Evolutionary conservation across 305 asterid species (phyloP).

Genomic region (Fraxinus greggii): DNA sequence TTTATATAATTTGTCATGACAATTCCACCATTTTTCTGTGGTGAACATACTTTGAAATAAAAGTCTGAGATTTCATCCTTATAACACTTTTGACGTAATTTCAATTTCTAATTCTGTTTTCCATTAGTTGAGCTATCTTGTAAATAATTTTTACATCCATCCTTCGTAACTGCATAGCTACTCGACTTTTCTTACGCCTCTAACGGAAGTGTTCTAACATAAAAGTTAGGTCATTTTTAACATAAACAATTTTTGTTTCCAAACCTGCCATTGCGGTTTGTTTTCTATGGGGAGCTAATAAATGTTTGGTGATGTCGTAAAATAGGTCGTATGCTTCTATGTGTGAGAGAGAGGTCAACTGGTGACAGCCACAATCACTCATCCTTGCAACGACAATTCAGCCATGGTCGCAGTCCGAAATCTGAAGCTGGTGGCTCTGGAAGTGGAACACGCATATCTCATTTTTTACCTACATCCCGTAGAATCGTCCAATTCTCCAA

Average conservation of each 20-base stretch:
- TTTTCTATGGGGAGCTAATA: conserved; percentile 7
- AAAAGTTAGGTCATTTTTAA: background rate
- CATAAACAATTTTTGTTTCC: background rate
- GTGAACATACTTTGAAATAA: background rate
- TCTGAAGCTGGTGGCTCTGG: conserved; percentile 78
- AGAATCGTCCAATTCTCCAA: conserved; percentile 97
- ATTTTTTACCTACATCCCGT: conserved; percentile 95
- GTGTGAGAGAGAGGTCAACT: conserved; percentile 88
- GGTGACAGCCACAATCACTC: conserved; percentile 70
- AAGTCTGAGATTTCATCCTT: background rate
- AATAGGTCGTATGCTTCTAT: conserved; percentile 97
- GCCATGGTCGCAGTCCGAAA: conserved; percentile 86
- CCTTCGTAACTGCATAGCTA: background rate
- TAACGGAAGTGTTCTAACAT: background rate
- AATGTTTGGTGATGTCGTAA: conserved; percentile 16
- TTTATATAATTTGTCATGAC: background rate
- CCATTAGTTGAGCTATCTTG: background rate
- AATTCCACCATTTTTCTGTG: background rate
- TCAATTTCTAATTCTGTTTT: background rate
- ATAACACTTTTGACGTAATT: background rate
- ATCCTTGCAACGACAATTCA: conserved; percentile 89
- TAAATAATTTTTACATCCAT: background rate
- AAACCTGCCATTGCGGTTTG: background rate
- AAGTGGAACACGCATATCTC: conserved; percentile 87
- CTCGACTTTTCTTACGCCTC: background rate